Evolutionary conservation across 805 yeast species (phyloP).

Genomic region (Diddensiella transvaalensis): DNA sequence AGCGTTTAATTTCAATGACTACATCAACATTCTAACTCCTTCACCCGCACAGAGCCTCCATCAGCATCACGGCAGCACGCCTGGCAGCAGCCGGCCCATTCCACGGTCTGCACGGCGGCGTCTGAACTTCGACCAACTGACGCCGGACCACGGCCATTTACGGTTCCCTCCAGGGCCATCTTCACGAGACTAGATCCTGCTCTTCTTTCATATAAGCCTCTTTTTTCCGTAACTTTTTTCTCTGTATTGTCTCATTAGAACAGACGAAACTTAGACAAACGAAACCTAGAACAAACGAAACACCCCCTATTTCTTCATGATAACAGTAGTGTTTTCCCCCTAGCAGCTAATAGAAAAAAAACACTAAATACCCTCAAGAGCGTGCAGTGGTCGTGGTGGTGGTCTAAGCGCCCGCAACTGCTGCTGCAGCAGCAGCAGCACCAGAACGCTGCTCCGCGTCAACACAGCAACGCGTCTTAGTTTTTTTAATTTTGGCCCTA

Average conservation of each 20-base stretch:
- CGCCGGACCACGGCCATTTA: neutral
- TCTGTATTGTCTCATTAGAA: neutral
- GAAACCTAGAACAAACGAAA: too few species aligned
- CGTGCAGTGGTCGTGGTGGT: too few species aligned
- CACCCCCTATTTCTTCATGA: too few species aligned
- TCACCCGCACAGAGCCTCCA: slow-evolving; percentile 26
- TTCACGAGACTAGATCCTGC: neutral
- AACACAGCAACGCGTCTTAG: too few species aligned
- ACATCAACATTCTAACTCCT: slow-evolving; percentile 74
- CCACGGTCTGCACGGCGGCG: slow-evolving; percentile 20
- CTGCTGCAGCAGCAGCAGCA: too few species aligned
- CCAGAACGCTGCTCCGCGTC: too few species aligned
- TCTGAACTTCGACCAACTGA: slow-evolving; percentile 26
- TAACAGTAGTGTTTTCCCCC: too few species aligned
- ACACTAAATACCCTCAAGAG: too few species aligned
- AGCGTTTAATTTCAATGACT: slow-evolving; percentile 74
- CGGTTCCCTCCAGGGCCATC: neutral
- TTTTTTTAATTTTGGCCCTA: too few species aligned
- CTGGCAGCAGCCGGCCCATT: slow-evolving; percentile 9
- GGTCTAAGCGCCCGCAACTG: too few species aligned
- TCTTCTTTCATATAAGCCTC: neutral
- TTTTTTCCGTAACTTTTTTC: neutral
- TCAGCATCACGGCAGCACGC: slow-evolving; percentile 16
- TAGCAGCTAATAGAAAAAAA: too few species aligned
- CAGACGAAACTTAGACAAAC: too few species aligned